Evolutionary conservation across 805 yeast species (phyloP), one percentile per base, ranked within the genome.

Genomic region (Brettanomyces nanus): DNA sequence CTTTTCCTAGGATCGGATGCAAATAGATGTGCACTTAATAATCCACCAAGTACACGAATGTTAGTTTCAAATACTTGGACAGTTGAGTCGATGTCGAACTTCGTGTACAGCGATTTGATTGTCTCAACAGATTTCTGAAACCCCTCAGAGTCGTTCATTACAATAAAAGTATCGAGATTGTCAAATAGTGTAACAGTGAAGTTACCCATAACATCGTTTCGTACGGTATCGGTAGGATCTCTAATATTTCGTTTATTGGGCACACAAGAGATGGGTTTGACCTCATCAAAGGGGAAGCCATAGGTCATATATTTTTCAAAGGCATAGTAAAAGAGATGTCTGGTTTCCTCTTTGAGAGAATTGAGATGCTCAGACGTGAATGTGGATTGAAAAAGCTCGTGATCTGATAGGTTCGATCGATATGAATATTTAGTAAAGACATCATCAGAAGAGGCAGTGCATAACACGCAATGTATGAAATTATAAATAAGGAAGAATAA

Each of bases 31-130:
- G 85, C 75, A 2, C 90, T 78, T 18, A 89, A 52, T 22, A 89
- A 63, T 0, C 95, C 86, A 0, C 97, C 97, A 19, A 89, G 53
- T 2, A 85, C 73, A 28, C 97, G 61, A 14, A 90, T 89, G 4
- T 86, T 75, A 3, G 84, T 71, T 56, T 89, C 97, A 56, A 89
- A 89, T 1, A 89, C 94, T 52, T 89, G 97, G 0, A 89, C 80
- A 2, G 79, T 75, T 7, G 86, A 70, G 43, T 85, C 76, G 28
- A 75, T 67, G 28, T 75, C 68, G 52, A 85, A 85, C 34, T 63
- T 52, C 7, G 65, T 57, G 28, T 62, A 61, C 4, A 39, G 46
- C 2, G 56, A 51, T 10, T 56, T 56, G 7, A 75, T 61, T 18
- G 70, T 50, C 1, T 57, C 52, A 5, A 74, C 64, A 28, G 71